Evolutionary conservation across 2,329 filamentous ascomycete species (phyloP), one percentile per base, ranked within the genome.

Genomic region (Cephalotrichum gorgonifer): DNA sequence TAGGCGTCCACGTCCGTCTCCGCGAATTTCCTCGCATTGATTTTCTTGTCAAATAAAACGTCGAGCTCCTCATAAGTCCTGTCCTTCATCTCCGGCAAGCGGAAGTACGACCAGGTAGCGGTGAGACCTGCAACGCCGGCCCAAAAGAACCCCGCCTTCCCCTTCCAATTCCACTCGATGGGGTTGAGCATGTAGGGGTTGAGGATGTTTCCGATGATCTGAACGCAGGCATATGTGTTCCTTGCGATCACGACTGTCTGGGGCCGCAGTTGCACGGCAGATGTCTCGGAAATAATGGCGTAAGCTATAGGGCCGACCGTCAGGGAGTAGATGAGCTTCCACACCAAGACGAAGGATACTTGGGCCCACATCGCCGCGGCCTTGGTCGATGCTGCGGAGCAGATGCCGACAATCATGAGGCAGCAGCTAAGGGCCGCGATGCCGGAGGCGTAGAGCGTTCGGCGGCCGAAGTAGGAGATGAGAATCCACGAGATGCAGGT

Each of bases 1-100:
- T 79, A 79, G 12, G 78, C 77, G 50, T 81, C 70, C 7, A 80
- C 75, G 51, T 75, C 58, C 2, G 77, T 78, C 23, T 61, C 61
- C 7, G 79, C 76, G 62, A 93, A 94, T 57, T 88, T 84, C 57
- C 88, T 73, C 6, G 87, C 86, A 54, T 76, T 75, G 23, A 91
- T 69, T 1, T 76, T 71, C 53, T 78, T 75, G 67, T 95, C 86
- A 58, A 95, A 95, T 43, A 95, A 72, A 44, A 94, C 59, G 62
- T 95, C 88, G 49, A 95, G 70, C 65, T 95, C 88, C 6, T 87
- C 89, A 60, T 91, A 95, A 0, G 86, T 85, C 38, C 88, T 80
- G 7, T 86, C 89, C 48, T 71, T 74, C 0, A 76, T 75, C 55
- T 81, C 78, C 3, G 75, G 75, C 2, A 78, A 60, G 44, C 71